Conservation (phyloP, 305 asterid species). For the Striga hermonthica region DNA sequence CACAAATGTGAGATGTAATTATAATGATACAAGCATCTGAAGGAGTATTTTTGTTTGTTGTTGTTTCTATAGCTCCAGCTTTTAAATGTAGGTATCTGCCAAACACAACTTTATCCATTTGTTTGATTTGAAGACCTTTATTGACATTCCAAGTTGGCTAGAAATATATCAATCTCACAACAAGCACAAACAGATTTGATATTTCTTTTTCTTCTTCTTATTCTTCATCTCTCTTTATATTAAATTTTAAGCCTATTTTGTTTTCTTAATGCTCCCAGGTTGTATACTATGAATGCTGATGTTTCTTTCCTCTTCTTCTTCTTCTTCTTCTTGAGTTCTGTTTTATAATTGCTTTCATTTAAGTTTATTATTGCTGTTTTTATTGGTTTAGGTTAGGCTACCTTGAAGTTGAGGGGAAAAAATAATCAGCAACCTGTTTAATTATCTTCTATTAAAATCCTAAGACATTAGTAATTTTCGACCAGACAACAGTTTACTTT, state of each 20-base stretch:
- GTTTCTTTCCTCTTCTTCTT: too few species aligned
- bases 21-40: constrained; percentile 5
- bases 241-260: background rate
- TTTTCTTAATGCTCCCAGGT: background rate
- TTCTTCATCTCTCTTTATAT: background rate
- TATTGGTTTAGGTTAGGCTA: too few species aligned
- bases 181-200: constrained; percentile 1
- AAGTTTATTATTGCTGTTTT: too few species aligned
- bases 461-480: too few species aligned
- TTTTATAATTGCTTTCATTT: too few species aligned
- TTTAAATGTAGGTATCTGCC: constrained; percentile 16
- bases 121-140: constrained; percentile 17
- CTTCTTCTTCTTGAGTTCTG: too few species aligned
- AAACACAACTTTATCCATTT: constrained; percentile 6
- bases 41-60: constrained; percentile 7
- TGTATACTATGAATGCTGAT: background rate
- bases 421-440: too few species aligned
- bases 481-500: too few species aligned
- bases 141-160: background rate
- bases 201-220: background rate
- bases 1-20: background rate
- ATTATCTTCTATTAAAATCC: too few species aligned
- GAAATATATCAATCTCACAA: constrained; percentile 15
- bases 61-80: constrained; percentile 8
- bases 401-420: too few species aligned